Evolutionary conservation across 129 eudicot genomes (phyloP).

Genomic region (Gnaphalium uliginosum): DNA sequence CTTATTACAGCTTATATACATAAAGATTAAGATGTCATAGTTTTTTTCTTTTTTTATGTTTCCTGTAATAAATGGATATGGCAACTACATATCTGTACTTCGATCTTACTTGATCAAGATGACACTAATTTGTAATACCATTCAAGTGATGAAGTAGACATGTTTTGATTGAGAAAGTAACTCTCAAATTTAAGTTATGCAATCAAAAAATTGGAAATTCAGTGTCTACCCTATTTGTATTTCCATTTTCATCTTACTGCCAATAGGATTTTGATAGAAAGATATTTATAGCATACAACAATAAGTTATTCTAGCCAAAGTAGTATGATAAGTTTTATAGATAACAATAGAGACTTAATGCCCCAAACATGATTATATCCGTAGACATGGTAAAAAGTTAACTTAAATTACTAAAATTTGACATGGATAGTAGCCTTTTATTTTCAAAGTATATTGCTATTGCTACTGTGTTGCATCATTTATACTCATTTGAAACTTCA

Average conservation of each 20-base stretch:
- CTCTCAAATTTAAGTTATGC: constrained; percentile 1
- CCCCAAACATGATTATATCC: no score
- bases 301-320: not conserved
- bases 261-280: not conserved
- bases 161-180: constrained; percentile 10
- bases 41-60: not conserved
- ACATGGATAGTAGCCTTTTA: not conserved
- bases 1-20: not conserved
- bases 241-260: not conserved
- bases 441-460: not conserved
- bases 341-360: not conserved
- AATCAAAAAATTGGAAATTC: not conserved
- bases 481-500: not conserved
- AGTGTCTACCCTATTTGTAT: not conserved
- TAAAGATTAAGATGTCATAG: not conserved
- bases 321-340: not conserved
- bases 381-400: not conserved
- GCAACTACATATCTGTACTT: not conserved
- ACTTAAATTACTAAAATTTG: not conserved
- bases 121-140: not conserved
- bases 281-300: not conserved
- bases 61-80: not conserved
- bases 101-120: not conserved
- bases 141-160: constrained; percentile 11
- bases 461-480: not conserved